Conservation (phyloP, 2,329 filamentous ascomycete genomes). For the Alternaria solani region DNA sequence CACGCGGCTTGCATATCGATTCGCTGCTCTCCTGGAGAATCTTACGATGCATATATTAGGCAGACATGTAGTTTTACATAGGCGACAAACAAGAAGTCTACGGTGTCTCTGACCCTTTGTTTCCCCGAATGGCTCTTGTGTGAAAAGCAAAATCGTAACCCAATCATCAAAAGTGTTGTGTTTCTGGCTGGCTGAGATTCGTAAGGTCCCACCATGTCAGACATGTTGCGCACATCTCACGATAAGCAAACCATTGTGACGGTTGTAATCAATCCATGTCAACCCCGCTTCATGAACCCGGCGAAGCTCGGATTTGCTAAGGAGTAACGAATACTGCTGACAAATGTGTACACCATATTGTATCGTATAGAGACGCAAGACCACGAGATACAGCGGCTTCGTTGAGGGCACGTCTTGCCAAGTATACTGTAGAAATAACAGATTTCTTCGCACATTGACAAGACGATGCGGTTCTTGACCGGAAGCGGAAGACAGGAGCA, state of each 20-base stretch:
- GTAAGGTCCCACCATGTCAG: not conserved
- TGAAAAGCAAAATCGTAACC: not conserved
- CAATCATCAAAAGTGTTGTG: not conserved
- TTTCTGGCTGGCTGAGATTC: not conserved
- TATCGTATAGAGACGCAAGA: not conserved
- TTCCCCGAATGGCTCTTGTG: not conserved
- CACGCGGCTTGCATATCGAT: not conserved
- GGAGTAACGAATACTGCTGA: not conserved
- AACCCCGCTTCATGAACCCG: not conserved
- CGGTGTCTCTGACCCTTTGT: not conserved
- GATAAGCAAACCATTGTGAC: not conserved
- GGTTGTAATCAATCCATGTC: not conserved
- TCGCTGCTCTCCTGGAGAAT: not conserved
- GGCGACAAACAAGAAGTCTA: not conserved
- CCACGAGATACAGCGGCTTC: not conserved
- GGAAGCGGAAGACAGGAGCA: not conserved
- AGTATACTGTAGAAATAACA: not conserved
- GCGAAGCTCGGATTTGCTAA: not conserved
- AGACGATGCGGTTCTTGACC: not conserved
- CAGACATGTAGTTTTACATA: slow-evolving; percentile 1
- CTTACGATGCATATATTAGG: not conserved
- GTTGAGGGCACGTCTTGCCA: not conserved
- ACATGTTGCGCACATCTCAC: not conserved
- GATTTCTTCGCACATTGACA: not conserved
- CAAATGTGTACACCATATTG: not conserved